Evolutionary conservation across 2,329 filamentous ascomycete species (phyloP).

Genomic region (Fusarium humuli): DNA sequence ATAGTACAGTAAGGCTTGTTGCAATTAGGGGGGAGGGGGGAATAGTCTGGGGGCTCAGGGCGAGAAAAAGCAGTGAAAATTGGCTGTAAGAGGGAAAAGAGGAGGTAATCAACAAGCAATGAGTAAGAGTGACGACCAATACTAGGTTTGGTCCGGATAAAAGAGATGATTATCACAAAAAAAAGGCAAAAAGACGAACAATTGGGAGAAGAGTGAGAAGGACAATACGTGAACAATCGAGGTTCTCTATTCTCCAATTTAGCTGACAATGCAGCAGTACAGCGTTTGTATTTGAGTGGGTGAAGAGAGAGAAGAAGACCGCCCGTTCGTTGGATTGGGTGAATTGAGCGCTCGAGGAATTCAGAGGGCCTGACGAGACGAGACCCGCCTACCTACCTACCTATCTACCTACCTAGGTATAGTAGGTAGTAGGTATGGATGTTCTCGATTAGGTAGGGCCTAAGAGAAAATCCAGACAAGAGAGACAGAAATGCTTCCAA

Average conservation of each 20-base stretch:
- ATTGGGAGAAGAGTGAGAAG: slow-evolving; percentile 10
- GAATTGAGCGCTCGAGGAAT: not conserved
- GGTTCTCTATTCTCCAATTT: slow-evolving; percentile 21
- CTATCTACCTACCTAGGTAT: no score
- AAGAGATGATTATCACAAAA: not conserved
- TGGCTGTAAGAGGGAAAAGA: not conserved
- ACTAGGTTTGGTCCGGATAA: slow-evolving; percentile 5
- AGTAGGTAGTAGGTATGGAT: no score
- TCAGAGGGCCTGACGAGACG: not conserved
- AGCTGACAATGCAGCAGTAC: not conserved
- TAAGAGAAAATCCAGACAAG: slow-evolving; percentile 2
- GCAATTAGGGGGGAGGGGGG: not conserved
- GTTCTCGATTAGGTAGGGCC: not conserved
- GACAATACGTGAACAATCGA: slow-evolving; percentile 22
- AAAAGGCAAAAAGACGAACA: slow-evolving; percentile 3
- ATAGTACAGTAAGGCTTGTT: slow-evolving; percentile 2
- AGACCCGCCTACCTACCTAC: slow-evolving; percentile 5
- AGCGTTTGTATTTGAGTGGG: slow-evolving; percentile 9
- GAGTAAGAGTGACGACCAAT: slow-evolving; percentile 7
- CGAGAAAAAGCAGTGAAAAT: not conserved
- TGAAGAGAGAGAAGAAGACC: slow-evolving; percentile 1
- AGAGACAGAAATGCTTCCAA: not conserved
- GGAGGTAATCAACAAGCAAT: slow-evolving; percentile 11
- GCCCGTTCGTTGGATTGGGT: not conserved
- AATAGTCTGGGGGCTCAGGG: not conserved